Evolutionary conservation across 2,329 filamentous ascomycete species (phyloP).

Genomic region (Fulvia fulva): DNA sequence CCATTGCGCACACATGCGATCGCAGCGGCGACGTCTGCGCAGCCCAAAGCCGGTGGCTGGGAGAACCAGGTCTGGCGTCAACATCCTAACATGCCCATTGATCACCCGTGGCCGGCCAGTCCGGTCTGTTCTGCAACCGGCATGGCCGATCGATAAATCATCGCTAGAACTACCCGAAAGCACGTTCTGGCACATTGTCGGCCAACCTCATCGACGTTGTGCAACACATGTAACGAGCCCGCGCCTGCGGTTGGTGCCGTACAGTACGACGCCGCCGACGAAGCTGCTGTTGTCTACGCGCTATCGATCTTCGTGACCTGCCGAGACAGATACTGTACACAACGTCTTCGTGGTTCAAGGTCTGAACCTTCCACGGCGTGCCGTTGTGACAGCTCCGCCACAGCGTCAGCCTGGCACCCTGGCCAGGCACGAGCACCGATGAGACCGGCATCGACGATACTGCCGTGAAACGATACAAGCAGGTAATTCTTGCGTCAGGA

Average conservation of each 20-base stretch:
- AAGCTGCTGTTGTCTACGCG: neutral
- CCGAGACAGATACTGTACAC: slow-evolving; percentile 10
- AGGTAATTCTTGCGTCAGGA: neutral
- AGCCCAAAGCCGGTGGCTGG: neutral
- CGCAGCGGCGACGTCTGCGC: neutral
- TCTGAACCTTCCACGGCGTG: slow-evolving; percentile 4
- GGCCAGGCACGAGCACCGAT: slow-evolving; percentile 1
- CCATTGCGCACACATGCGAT: neutral
- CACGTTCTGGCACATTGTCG: neutral
- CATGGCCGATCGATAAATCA: neutral
- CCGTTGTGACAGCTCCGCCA: slow-evolving; percentile 4
- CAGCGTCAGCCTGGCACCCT: neutral
- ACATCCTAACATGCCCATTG: neutral
- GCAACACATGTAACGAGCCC: neutral
- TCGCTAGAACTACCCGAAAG: neutral
- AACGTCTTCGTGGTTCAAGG: slow-evolving; percentile 9
- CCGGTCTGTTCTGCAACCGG: neutral
- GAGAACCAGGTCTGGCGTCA: neutral
- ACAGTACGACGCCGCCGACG: neutral
- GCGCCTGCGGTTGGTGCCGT: neutral
- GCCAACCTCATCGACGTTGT: neutral
- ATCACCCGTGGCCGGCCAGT: neutral
- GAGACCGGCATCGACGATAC: neutral
- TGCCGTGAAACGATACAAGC: neutral
- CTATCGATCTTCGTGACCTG: slow-evolving; percentile 1